Evolutionary conservation across 129 eudicot species (phyloP).

Genomic region (carrot (Daucus carota)): DH1_v3.0 NC_030387.2:26493501-26494000

Average conservation of each 20-base stretch:
- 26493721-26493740: constrained; percentile 98
- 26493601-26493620: constrained; percentile 96
- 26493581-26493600: constrained; percentile 94
- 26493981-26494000: constrained; percentile 49
- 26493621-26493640: constrained; percentile 76
- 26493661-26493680: neutral
- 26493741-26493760: constrained; percentile 96
- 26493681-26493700: too few relatives aligned
- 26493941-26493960: constrained; percentile 90
- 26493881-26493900: constrained; percentile 87
- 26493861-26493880: constrained; percentile 73
- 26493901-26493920: constrained; percentile 91
- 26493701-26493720: constrained; percentile 57
- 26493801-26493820: constrained; percentile 90
- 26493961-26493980: constrained; percentile 82
- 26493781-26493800: constrained; percentile 83
- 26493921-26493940: constrained; percentile 92
- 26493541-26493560: constrained; percentile 90
- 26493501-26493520: constrained; percentile 91
- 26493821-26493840: constrained; percentile 76
- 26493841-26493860: constrained; percentile 94
- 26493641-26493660: constrained; percentile 1
- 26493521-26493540: constrained; percentile 92
- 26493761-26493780: constrained; percentile 63
- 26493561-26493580: constrained; percentile 93